These are phyloP conservation scores for Tylopilus intermedius DNA, from an alignment of 768 basidiomycete genomes.

Conservation along the genomic window DNA sequence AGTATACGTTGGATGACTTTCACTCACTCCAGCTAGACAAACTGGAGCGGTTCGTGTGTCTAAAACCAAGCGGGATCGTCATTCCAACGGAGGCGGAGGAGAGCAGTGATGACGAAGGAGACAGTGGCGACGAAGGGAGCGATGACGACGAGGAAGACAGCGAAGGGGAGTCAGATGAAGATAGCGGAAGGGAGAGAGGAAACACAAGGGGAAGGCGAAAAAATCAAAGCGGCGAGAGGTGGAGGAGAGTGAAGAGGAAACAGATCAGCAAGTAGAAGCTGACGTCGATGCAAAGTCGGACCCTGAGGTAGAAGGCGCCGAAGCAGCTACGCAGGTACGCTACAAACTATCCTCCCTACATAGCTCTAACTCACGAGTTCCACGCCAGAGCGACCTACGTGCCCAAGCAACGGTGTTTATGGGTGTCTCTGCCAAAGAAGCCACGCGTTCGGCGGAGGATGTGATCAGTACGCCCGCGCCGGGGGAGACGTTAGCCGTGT, in stretches of 20 bases:
- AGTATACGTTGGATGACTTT: slow-evolving; percentile 90
- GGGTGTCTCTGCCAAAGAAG: slow-evolving; percentile 57
- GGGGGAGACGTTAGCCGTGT: slow-evolving; percentile 77
- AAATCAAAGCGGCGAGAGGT: slow-evolving; percentile 17
- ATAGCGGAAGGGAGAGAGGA: slow-evolving; percentile 7
- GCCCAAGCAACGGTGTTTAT: slow-evolving; percentile 49
- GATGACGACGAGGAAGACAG: slow-evolving; percentile 44
- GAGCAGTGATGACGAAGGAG: slow-evolving; percentile 58
- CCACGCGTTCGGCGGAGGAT: slow-evolving; percentile 60
- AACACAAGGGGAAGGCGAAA: slow-evolving; percentile 1
- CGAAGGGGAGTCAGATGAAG: slow-evolving; percentile 9
- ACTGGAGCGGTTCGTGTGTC: slow-evolving; percentile 69
- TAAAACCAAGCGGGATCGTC: slow-evolving; percentile 60
- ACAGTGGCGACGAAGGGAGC: slow-evolving; percentile 54
- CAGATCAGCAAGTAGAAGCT: not conserved
- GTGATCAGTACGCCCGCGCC: slow-evolving; percentile 73
- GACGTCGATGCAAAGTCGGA: not conserved
- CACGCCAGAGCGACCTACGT: slow-evolving; percentile 35
- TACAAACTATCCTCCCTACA: too few species aligned
- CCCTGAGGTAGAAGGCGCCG: not conserved
- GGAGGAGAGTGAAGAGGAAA: slow-evolving; percentile 27
- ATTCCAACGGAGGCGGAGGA: slow-evolving; percentile 60
- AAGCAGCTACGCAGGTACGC: slow-evolving; percentile 16
- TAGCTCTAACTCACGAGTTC: not conserved
- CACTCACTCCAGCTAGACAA: slow-evolving; percentile 78